Evolutionary conservation across 495 filamentous ascomycete genomes (phyloP).

Genomic region (Letharia lupina): DNA sequence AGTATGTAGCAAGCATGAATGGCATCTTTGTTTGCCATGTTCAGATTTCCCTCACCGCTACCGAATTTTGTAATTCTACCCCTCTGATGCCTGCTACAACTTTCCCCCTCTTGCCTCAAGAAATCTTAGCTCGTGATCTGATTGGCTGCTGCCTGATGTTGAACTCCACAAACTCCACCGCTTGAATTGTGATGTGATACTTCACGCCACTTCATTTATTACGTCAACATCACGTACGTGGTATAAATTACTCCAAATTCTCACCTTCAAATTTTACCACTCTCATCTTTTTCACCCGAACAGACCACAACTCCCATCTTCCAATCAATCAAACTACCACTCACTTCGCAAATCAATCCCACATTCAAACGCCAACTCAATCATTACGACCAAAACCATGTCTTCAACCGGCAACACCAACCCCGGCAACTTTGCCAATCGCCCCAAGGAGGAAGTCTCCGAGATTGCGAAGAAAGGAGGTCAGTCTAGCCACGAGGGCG

Average conservation of each 20-base stretch:
- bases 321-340: background rate
- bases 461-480: conserved; percentile 46
- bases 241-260: background rate
- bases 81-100: background rate
- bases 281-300: background rate
- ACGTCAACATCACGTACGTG: background rate
- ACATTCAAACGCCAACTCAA: background rate
- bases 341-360: background rate
- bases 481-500: conserved; percentile 21
- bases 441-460: conserved; percentile 49
- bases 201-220: background rate
- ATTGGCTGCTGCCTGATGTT: background rate
- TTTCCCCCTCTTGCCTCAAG: background rate
- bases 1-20: background rate
- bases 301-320: background rate
- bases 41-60: background rate
- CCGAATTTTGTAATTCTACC: background rate
- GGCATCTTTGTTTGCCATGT: background rate
- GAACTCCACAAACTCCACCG: background rate
- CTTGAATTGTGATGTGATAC: background rate
- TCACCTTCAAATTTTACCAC: background rate
- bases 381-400: conserved; percentile 9
- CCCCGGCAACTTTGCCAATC: conserved; percentile 58
- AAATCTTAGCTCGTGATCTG: background rate
- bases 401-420: conserved; percentile 39